phyloP scores from a whole-genome alignment of 1,284 basidiomycete species.

The Sparassis latifolia region DNA sequence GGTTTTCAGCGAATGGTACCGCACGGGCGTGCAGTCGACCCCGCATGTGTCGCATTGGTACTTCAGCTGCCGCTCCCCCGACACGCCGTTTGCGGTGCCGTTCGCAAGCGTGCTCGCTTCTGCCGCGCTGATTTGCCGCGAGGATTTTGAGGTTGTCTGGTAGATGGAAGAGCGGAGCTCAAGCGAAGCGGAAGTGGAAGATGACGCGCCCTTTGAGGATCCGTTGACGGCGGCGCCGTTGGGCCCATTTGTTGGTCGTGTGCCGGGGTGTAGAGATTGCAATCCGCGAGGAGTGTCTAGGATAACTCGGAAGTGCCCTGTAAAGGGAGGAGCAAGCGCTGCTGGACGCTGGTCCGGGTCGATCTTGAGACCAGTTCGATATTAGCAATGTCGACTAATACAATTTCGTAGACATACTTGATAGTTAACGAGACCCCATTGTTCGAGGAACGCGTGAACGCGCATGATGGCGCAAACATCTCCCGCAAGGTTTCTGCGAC shows the following conservation, averaged over 20 bases:
- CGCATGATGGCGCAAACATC: slow-evolving; percentile 99
- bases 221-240: slow-evolving; percentile 44
- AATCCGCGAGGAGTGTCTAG: slow-evolving; percentile 96
- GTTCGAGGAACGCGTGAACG: slow-evolving; percentile 97
- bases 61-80: slow-evolving; percentile 37
- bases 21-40: slow-evolving; percentile 81
- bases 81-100: slow-evolving; percentile 44
- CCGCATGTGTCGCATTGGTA: slow-evolving; percentile 94
- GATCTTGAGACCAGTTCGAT: slow-evolving; percentile 52
- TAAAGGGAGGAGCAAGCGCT: slow-evolving; percentile 93
- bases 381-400: background rate
- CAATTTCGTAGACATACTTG: slow-evolving; percentile 52
- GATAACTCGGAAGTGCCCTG: slow-evolving; percentile 96
- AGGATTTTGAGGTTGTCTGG: slow-evolving; percentile 79
- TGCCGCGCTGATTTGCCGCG: slow-evolving; percentile 54
- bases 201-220: slow-evolving; percentile 33
- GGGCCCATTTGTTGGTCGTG: slow-evolving; percentile 47
- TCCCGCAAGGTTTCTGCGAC: slow-evolving; percentile 91
- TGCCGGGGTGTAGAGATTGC: slow-evolving; percentile 92
- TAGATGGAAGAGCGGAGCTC: slow-evolving; percentile 85
- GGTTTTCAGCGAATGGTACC: slow-evolving; percentile 92
- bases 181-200: slow-evolving; percentile 63
- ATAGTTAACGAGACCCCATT: slow-evolving; percentile 99
- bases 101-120: slow-evolving; percentile 64
- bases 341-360: slow-evolving; percentile 96